Conservation (phyloP, 2,329 filamentous ascomycete species). For the Cladophialophora immunda region DNA sequence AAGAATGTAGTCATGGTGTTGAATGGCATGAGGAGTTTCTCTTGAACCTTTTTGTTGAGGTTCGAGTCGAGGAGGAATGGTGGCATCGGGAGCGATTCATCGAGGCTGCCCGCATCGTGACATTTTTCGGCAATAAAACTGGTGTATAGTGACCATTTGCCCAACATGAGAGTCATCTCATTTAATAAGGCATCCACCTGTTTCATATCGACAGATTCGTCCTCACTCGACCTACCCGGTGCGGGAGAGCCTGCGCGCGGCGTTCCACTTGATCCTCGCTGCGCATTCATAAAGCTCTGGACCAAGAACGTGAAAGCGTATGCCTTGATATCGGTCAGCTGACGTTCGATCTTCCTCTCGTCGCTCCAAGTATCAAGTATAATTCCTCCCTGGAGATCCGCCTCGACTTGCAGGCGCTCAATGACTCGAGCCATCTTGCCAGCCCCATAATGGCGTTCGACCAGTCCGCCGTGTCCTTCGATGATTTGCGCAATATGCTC, state of each 20-base stretch:
- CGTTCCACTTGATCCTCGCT: conserved; percentile 68
- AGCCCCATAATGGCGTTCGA: conserved; percentile 90
- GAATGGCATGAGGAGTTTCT: conserved; percentile 80
- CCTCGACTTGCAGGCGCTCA: conserved; percentile 90
- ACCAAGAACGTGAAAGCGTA: conserved; percentile 98
- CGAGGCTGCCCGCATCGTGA: conserved; percentile 64
- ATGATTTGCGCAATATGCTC: conserved; percentile 98
- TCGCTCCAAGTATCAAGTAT: conserved; percentile 96
- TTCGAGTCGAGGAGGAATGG: conserved; percentile 80
- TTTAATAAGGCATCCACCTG: conserved; percentile 87
- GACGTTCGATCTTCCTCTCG: conserved; percentile 82
- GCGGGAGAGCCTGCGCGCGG: conserved; percentile 81
- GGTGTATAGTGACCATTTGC: conserved; percentile 90
- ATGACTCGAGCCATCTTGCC: conserved; percentile 96
- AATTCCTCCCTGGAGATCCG: conserved; percentile 94
- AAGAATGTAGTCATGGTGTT: conserved; percentile 95
- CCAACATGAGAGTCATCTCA: conserved; percentile 91
- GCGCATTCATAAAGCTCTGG: conserved; percentile 84
- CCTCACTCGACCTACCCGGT: conserved; percentile 74
- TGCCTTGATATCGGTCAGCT: conserved; percentile 92
- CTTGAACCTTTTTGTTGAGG: conserved; percentile 78
- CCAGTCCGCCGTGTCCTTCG: conserved; percentile 86
- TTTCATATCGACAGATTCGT: conserved; percentile 95
- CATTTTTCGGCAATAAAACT: conserved; percentile 89
- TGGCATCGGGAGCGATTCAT: conserved; percentile 70